A percentile compares a stretch with the other conserved stretches of the same genome.
These are phyloP conservation scores for Mycena kentingensis DNA, from an alignment of 768 basidiomycete species.

Conservation along the genomic window DNA sequence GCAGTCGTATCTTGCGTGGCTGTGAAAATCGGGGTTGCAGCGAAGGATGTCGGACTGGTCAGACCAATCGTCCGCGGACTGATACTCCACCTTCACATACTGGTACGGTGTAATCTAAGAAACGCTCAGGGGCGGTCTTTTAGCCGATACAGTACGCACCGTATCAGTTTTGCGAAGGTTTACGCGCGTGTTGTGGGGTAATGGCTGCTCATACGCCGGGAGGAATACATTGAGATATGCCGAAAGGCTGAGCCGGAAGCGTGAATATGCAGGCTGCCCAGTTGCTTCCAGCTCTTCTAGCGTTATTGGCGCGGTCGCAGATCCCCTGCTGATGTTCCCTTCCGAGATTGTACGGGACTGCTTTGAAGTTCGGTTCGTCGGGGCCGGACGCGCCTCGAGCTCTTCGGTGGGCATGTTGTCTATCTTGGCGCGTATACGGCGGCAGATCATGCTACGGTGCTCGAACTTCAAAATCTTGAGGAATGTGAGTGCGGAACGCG, in stretches of 20 bases:
- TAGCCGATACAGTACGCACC: background rate
- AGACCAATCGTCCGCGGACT: conserved; percentile 18
- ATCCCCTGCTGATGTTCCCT: too few relatives aligned
- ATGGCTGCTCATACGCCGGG: too few relatives aligned
- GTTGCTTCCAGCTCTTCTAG: too few relatives aligned
- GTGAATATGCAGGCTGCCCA: too few relatives aligned
- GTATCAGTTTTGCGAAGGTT: background rate
- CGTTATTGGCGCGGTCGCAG: too few relatives aligned
- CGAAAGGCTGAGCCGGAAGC: too few relatives aligned
- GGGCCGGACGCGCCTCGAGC: background rate
- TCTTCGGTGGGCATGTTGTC: too few relatives aligned
- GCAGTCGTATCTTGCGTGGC: conserved; percentile 11
- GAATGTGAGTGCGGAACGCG: background rate
- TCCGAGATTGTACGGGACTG: background rate
- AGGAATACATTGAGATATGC: too few relatives aligned
- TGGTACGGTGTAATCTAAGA: conserved; percentile 1
- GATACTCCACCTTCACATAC: conserved; percentile 23
- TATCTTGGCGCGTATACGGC: background rate
- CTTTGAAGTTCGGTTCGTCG: background rate
- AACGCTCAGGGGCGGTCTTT: background rate
- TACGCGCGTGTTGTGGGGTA: background rate
- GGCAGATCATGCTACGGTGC: background rate
- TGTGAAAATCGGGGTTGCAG: conserved; percentile 22
- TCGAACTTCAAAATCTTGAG: background rate
- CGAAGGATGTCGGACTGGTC: conserved; percentile 17